Evolutionary conservation across 2,329 filamentous ascomycete genomes (phyloP), one percentile per base, ranked within the genome.

Genomic region (Colletotrichum spinosum): DNA sequence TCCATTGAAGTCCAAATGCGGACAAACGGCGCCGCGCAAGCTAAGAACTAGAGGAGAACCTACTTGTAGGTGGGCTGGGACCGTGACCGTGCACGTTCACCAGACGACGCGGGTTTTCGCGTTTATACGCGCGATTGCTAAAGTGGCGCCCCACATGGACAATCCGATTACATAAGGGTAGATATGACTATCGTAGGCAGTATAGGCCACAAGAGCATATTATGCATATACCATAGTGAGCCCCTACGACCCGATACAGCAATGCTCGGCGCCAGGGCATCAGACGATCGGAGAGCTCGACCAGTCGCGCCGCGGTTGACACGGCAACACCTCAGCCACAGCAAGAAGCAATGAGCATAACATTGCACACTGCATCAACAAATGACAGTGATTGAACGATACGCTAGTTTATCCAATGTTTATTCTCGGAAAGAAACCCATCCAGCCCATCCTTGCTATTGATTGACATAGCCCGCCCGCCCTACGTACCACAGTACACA

Each of bases 41-140:
- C 49, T 41, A 33, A 42, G 56, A 46, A 55, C 51, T 60, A 55
- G 54, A 46, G 56, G 41, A 48, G 35, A 42, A 63, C 15, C 12
- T 38, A 35, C 15, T 41, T 55, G 46, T 46, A 5, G 52, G 46
- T 60, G 15, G 13, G 25, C 53, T 39, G 55, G 64, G 55, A 15
- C 54, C 12, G 10, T 37, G 39, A 41, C 60, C 35, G 55, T 57
- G 42, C 60, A 65, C 61, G 67, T 69, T 69, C 67, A 59, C 67
- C 41, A 13, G 61, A 51, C 53, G 67, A 69, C 67, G 65, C 67
- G 67, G 42, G 9, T 11, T n/a, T 12, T 53, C 65, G 67, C 65
- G 51, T 12, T 9, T 4, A 8, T 57, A 68, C 65, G 61, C 58
- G 67, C 54, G n/a, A 12, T 25, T 48, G 67, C 68, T 59, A 50